Conservation (phyloP, 2,329 filamentous ascomycete species). For the Fusarium nodosum region DNA sequence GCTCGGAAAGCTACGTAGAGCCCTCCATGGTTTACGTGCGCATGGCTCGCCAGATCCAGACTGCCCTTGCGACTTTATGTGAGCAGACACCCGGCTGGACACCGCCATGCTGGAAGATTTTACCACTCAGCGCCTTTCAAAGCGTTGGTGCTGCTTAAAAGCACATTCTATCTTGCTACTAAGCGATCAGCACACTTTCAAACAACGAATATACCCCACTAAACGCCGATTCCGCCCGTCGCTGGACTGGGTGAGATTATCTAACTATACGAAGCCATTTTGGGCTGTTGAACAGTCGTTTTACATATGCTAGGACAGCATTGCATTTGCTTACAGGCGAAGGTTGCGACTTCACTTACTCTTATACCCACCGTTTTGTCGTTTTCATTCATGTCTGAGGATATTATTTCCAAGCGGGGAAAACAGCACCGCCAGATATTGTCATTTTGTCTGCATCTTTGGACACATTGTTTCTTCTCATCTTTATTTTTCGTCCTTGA, state of each 20-base stretch:
- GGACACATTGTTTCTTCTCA: not conserved
- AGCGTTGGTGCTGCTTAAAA: conserved; percentile 26
- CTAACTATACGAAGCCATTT: conserved; percentile 9
- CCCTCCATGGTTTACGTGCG: conserved; percentile 52
- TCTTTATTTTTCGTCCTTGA: not conserved
- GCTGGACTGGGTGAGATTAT: conserved; percentile 1
- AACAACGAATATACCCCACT: conserved; percentile 3
- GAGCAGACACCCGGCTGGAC: conserved; percentile 51
- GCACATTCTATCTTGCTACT: not conserved
- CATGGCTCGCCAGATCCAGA: conserved; percentile 56
- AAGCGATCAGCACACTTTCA: conserved; percentile 5
- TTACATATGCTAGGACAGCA: conserved; percentile 5
- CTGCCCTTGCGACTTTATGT: conserved; percentile 54
- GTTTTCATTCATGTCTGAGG: not conserved
- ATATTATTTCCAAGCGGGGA: conserved; percentile 18
- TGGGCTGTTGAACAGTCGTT: conserved; percentile 27
- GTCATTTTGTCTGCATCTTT: conserved; percentile 12
- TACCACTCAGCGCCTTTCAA: conserved; percentile 49
- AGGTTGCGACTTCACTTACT: conserved; percentile 12
- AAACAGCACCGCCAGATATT: conserved; percentile 28
- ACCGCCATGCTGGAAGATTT: conserved; percentile 57
- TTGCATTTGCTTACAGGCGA: conserved; percentile 12
- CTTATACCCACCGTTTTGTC: conserved; percentile 23
- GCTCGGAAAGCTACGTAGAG: conserved; percentile 51
- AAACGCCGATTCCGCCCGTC: conserved; percentile 17